Conservation (phyloP, 345 rosid genomes). For the Triadica sebifera region DNA sequence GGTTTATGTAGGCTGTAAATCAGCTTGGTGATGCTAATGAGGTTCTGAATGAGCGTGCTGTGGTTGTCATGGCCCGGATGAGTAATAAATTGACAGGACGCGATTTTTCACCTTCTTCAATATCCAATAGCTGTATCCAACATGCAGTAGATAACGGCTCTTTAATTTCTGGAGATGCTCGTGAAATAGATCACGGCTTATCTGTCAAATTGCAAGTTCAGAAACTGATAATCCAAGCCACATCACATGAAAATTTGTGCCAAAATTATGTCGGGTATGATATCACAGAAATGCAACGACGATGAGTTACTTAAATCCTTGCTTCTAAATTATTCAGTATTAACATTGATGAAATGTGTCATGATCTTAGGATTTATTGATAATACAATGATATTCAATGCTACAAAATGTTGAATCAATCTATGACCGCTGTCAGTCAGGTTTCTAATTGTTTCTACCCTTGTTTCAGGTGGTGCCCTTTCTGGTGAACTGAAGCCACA, state of each 20-base stretch:
- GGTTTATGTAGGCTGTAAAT: slow-evolving; percentile 68
- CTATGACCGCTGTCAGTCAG: neutral
- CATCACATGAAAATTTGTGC: slow-evolving; percentile 86
- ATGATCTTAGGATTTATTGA: neutral
- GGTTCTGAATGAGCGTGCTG: slow-evolving; percentile 90
- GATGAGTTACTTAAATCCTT: neutral
- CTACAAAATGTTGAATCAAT: neutral
- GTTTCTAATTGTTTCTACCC: neutral
- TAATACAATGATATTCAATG: neutral
- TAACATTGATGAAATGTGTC: neutral
- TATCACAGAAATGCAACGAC: no score
- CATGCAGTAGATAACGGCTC: slow-evolving; percentile 63
- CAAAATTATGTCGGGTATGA: slow-evolving; percentile 96
- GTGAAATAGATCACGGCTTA: slow-evolving; percentile 86
- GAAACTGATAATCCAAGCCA: slow-evolving; percentile 83
- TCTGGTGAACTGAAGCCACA: slow-evolving; percentile 54
- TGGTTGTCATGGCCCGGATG: slow-evolving; percentile 94
- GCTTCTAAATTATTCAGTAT: neutral
- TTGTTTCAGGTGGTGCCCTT: slow-evolving; percentile 87
- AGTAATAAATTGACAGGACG: slow-evolving; percentile 92
- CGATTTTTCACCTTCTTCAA: slow-evolving; percentile 65
- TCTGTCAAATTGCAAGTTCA: slow-evolving; percentile 95
- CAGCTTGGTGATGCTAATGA: slow-evolving; percentile 98
- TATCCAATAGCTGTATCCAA: slow-evolving; percentile 45
- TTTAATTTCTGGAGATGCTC: slow-evolving; percentile 71